Evolutionary conservation across 73 alveolate species (phyloP).

Genomic region (Tetrahymena borealis): DNA sequence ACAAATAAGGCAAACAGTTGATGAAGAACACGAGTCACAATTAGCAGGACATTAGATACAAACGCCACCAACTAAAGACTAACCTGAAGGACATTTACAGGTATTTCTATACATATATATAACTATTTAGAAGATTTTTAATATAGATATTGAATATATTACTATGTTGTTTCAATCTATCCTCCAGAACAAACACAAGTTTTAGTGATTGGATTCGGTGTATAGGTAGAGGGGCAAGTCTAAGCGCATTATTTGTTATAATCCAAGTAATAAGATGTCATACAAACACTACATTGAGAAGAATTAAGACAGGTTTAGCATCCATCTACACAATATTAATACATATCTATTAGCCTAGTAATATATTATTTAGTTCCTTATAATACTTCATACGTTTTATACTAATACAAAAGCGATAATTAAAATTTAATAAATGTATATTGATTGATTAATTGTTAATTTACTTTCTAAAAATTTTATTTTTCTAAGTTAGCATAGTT

Average conservation of each 20-base stretch:
- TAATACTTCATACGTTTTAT: too few species aligned
- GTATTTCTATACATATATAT: neutral
- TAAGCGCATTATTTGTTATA: too few species aligned
- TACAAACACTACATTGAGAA: too few species aligned
- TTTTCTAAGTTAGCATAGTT: neutral
- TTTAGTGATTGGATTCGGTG: too few species aligned
- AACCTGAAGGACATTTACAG: neutral
- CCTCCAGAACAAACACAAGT: neutral
- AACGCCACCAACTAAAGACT: neutral
- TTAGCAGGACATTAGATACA: neutral
- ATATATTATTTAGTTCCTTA: too few species aligned
- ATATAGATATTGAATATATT: neutral
- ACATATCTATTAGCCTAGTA: too few species aligned
- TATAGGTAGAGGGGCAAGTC: too few species aligned
- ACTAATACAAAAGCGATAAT: too few species aligned
- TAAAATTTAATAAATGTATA: too few species aligned
- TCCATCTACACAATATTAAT: too few species aligned
- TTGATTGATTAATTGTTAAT: neutral
- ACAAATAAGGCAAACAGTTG: neutral
- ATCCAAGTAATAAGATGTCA: too few species aligned
- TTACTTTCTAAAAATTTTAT: neutral
- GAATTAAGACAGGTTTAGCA: too few species aligned
- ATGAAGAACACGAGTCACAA: neutral
- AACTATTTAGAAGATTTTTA: neutral
- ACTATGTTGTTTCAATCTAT: neutral